Percentiles rank a stretch among this genome's conserved stretches.
phyloP scores from a whole-genome alignment of 2,329 filamentous ascomycete species.

The Scedosporium apiospermum region DNA sequence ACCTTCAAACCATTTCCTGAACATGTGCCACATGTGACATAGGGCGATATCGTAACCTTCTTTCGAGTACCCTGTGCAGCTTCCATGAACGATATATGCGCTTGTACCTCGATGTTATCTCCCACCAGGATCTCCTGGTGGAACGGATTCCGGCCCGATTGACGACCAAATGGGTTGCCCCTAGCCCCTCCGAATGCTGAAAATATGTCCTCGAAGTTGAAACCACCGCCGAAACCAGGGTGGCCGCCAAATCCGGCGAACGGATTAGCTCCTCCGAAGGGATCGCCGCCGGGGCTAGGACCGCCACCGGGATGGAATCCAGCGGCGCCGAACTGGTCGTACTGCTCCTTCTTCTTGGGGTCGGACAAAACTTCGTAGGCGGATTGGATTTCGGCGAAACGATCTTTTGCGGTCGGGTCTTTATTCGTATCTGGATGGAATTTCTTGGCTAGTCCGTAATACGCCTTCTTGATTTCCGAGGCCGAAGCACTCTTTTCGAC shows the following conservation, averaged over 20 bases:
- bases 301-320: conserved; percentile 73
- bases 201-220: conserved; percentile 96
- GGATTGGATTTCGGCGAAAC: conserved; percentile 84
- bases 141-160: conserved; percentile 57
- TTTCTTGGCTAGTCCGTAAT: conserved; percentile 96
- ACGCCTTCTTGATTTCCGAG: conserved; percentile 93
- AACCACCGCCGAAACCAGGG: conserved; percentile 68
- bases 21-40: conserved; percentile 75
- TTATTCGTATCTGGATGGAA: conserved; percentile 98
- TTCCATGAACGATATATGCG: conserved; percentile 90
- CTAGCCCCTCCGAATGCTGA: conserved; percentile 59
- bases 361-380: conserved; percentile 93
- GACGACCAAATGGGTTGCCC: conserved; percentile 34
- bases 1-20: conserved; percentile 74
- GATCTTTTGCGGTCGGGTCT: conserved; percentile 84
- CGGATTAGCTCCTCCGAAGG: conserved; percentile 53
- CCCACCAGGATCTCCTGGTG: conserved; percentile 76
- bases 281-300: conserved; percentile 39
- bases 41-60: conserved; percentile 76
- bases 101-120: conserved; percentile 90
- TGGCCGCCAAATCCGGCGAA: conserved; percentile 51
- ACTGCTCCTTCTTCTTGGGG: conserved; percentile 84
- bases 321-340: conserved; percentile 79
- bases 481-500: conserved; percentile 73
- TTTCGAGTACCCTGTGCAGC: conserved; percentile 85